Evolutionary conservation across 2,329 filamentous ascomycete species (phyloP), one percentile per base, ranked within the genome.

Genomic region (Fusarium coffeatum): DNA sequence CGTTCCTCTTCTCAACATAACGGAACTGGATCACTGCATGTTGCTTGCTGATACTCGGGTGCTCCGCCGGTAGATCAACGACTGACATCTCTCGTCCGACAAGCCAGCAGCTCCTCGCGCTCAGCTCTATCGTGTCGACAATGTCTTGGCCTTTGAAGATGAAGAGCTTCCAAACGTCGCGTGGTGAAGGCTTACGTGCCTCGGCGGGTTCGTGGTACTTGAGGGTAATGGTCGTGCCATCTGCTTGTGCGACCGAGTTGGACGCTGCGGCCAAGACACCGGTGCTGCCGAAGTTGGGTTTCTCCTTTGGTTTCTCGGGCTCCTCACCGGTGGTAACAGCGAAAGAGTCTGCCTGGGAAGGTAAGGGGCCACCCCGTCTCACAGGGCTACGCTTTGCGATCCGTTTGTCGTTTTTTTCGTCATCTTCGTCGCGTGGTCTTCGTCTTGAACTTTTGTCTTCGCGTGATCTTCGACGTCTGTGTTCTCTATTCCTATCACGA

Each of bases 131-230:
- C 2, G 93, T 97, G 76, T 97, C 93, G 34, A 97, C 79, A 5
- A 97, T 86, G 59, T 94, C 92, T 28, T 86, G 80, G 13, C 89
- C 92, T 77, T 97, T 97, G 87, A 99, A 99, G 23, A 98, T 88
- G 78, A 97, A 98, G 49, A 99, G 84, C 64, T 93, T 92, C 95
- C 95, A 99, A 60, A 88, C 83, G 72, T 96, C 90, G 57, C 89
- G 90, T 1, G 91, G 77, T 0, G 94, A 86, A 0, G 96, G 93
- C 74, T 97, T 97, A 63, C 96, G 92, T 51, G 95, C 93, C 83
- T 99, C 96, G 13, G 93, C 83, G 3, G 96, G 96, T 80, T 99
- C 96, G 82, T 98, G 93, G 80, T 99, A 99, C 83, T 98, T 98
- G 48, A 99, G 87, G 5, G 93, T 89, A 57, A 97, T 90, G 23